These are phyloP conservation scores for Spatholobus suberectus DNA, from an alignment of 306 rosid species.

Conservation along the genomic window DNA sequence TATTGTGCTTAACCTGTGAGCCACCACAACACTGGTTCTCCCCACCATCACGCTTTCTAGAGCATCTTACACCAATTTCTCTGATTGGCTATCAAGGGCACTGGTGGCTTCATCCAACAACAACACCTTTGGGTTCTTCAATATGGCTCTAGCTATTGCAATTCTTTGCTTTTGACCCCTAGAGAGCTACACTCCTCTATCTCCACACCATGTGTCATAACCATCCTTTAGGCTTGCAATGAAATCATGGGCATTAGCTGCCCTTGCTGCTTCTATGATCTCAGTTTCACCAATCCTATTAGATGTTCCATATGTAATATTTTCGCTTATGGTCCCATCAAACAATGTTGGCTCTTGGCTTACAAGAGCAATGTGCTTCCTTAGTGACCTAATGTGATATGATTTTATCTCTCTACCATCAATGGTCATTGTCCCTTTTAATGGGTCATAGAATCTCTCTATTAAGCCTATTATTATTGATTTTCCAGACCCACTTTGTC, in stretches of 20 bases:
- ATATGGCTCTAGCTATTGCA: constrained; percentile 86
- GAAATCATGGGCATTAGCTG: constrained; percentile 86
- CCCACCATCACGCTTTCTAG: constrained; percentile 86
- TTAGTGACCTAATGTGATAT: constrained; percentile 61
- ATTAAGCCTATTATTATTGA: constrained; percentile 85
- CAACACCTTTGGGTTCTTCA: constrained; percentile 69
- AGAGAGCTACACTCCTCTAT: constrained; percentile 77
- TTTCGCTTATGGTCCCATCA: constrained; percentile 75
- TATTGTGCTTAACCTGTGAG: constrained; percentile 86
- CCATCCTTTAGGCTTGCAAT: constrained; percentile 74
- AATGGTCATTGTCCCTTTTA: constrained; percentile 56
- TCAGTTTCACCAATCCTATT: constrained; percentile 57
- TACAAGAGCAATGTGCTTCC: constrained; percentile 79
- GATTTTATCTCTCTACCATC: constrained; percentile 75
- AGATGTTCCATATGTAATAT: constrained; percentile 65
- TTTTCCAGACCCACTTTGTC: constrained; percentile 88
- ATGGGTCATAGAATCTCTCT: constrained; percentile 85
- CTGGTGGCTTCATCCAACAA: constrained; percentile 90
- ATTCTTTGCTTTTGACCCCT: constrained; percentile 96
- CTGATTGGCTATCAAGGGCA: constrained; percentile 84
- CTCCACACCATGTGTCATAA: constrained; percentile 80
- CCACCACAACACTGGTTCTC: constrained; percentile 94
- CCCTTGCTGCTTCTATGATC: constrained; percentile 72
- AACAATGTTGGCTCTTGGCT: constrained; percentile 89
- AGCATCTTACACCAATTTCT: constrained; percentile 83